phyloP scores from a whole-genome alignment of 73 alveolate species.

The Paramecium octaurelia region DNA sequence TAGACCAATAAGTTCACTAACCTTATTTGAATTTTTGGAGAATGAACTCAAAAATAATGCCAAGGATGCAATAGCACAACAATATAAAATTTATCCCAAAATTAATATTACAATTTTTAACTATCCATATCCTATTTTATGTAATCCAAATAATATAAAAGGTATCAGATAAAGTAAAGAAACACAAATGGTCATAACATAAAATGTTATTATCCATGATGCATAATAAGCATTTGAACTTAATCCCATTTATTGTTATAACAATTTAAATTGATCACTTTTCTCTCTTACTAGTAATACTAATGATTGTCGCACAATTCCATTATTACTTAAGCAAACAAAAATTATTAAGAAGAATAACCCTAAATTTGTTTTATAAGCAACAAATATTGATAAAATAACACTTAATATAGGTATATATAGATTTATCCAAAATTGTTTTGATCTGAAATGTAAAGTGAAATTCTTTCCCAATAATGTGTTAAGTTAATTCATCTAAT shows the following conservation, averaged over 20 bases:
- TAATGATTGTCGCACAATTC: background rate
- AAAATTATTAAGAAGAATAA: background rate
- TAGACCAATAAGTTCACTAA: background rate
- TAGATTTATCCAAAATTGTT: background rate
- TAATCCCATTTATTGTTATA: constrained; percentile 45
- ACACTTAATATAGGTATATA: background rate
- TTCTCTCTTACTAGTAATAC: constrained; percentile 51
- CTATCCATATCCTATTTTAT: background rate
- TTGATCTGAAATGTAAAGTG: background rate
- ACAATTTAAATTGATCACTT: constrained; percentile 38
- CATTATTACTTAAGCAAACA: background rate
- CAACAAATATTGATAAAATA: background rate
- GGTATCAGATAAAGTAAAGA: background rate
- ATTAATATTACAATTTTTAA: background rate
- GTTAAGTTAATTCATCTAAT: background rate
- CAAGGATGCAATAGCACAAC: background rate
- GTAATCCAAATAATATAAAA: background rate
- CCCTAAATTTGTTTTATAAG: background rate
- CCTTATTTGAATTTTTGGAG: background rate
- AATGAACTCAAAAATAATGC: background rate
- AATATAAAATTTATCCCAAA: background rate
- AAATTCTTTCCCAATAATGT: background rate
- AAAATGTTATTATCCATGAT: constrained; percentile 28
- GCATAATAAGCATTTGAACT: background rate
- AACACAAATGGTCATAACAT: background rate